A percentile compares a stretch with the other conserved stretches of the same genome.
phyloP scores from a whole-genome alignment of 495 filamentous ascomycete genomes.

The Podospora pseudocomata region DNA sequence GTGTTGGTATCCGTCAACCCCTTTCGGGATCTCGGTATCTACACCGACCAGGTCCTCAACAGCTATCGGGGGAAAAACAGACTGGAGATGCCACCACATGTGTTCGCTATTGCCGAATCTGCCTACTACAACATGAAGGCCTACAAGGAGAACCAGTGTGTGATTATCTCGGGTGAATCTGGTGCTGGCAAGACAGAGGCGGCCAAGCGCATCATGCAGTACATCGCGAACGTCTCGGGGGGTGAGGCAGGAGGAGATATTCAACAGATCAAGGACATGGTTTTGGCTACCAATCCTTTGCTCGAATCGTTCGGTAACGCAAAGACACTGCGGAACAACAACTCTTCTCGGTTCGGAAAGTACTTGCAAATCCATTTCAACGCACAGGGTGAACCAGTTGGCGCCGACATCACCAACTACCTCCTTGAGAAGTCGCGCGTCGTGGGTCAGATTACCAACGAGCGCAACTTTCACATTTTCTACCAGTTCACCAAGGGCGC shows the following conservation, averaged over 20 bases:
- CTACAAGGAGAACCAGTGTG: slow-evolving; percentile 98
- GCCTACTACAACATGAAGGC: slow-evolving; percentile 99
- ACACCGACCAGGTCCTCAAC: slow-evolving; percentile 86
- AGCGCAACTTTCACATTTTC: slow-evolving; percentile 99
- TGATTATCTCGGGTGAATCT: slow-evolving; percentile 98
- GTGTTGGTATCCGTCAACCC: slow-evolving; percentile 99
- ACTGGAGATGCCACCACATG: slow-evolving; percentile 90
- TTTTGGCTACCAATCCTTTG: slow-evolving; percentile 94
- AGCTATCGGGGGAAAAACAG: slow-evolving; percentile 95
- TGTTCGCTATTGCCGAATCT: slow-evolving; percentile 95
- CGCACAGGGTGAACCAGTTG: slow-evolving; percentile 83
- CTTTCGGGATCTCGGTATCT: slow-evolving; percentile 97
- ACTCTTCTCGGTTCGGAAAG: slow-evolving; percentile 97
- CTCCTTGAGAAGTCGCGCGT: slow-evolving; percentile 93
- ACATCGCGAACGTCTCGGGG: slow-evolving; percentile 94
- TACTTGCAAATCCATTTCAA: slow-evolving; percentile 99
- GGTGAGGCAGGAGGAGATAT: slow-evolving; percentile 86
- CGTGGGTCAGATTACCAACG: slow-evolving; percentile 90
- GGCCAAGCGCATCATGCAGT: slow-evolving; percentile 98
- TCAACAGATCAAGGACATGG: slow-evolving; percentile 97
- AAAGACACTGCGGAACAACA: slow-evolving; percentile 97
- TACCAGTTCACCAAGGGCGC: slow-evolving; percentile 98
- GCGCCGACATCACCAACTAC: slow-evolving; percentile 98
- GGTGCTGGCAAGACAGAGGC: slow-evolving; percentile 99
- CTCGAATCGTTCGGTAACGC: slow-evolving; percentile 98